These are phyloP conservation scores for Aspergillus sergii DNA, from an alignment of 2,329 filamentous ascomycete species.

Conservation along the genomic window DNA sequence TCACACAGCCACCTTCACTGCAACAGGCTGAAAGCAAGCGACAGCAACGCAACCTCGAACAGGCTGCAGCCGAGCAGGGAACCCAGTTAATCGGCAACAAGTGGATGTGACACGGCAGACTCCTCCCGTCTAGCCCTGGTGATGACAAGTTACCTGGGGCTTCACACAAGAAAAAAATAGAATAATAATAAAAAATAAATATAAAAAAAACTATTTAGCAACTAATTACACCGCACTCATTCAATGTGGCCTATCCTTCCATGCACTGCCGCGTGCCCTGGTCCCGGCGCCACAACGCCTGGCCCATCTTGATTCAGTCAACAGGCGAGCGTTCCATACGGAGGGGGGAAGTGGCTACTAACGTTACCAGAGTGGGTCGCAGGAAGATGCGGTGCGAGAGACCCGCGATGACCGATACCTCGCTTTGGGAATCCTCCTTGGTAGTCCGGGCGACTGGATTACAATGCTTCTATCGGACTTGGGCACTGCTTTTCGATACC, in stretches of 20 bases:
- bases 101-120: constrained; percentile 17
- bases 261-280: constrained; percentile 11
- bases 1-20: constrained; percentile 5
- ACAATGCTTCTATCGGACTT: background rate
- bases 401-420: background rate
- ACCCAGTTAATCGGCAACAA: constrained; percentile 9
- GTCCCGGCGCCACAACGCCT: constrained; percentile 16
- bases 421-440: background rate
- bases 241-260: background rate
- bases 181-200: too few relatives aligned
- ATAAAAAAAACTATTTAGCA: background rate
- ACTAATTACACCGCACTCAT: background rate
- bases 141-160: constrained; percentile 1
- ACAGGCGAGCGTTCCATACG: background rate
- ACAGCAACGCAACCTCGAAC: background rate
- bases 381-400: constrained; percentile 2
- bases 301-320: background rate
- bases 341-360: background rate
- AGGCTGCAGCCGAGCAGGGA: constrained; percentile 9
- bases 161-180: background rate
- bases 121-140: constrained; percentile 2
- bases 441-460: background rate
- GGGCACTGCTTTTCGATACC: background rate
- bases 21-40: background rate
- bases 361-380: constrained; percentile 11